Evolutionary conservation across 805 yeast genomes (phyloP).

Genomic region (Metschnikowia borealis): DNA sequence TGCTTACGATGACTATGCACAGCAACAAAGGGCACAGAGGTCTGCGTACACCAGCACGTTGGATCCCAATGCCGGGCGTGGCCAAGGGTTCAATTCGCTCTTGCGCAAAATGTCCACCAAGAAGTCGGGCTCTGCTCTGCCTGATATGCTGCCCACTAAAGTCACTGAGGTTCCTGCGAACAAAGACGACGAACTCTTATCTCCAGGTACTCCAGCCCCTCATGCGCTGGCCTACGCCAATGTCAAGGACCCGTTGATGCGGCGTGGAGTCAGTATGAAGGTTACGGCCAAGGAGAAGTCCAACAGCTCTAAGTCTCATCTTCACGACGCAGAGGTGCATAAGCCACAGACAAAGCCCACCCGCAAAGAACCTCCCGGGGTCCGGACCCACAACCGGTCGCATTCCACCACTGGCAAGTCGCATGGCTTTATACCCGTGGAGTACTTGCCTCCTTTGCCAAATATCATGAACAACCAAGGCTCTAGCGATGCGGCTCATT

Average conservation of each 20-base stretch:
- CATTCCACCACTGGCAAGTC: conserved; percentile 25
- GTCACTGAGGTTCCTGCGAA: conserved; percentile 2
- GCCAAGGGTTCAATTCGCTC: conserved; percentile 32
- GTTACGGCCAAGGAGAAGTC: conserved; percentile 55
- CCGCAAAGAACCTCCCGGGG: conserved; percentile 1
- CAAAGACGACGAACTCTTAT: not conserved
- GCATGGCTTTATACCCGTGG: conserved; percentile 42
- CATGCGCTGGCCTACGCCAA: not conserved
- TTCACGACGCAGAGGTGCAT: conserved; percentile 8
- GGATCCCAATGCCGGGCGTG: conserved; percentile 30
- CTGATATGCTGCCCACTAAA: conserved; percentile 5
- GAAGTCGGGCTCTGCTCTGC: conserved; percentile 21
- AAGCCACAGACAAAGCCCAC: not conserved
- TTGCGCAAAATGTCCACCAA: conserved; percentile 36
- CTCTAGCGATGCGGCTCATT: conserved; percentile 13
- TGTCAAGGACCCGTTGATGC: conserved; percentile 40
- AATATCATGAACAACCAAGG: conserved; percentile 31
- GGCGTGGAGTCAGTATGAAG: conserved; percentile 59
- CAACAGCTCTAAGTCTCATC: conserved; percentile 18
- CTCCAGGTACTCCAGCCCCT: not conserved
- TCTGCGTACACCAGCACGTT: conserved; percentile 23
- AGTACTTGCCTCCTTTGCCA: conserved; percentile 43
- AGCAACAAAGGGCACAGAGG: conserved; percentile 1
- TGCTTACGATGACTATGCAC: not conserved
- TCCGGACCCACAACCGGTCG: conserved; percentile 20